Percentiles rank a stretch among this genome's conserved stretches.
Conservation (phyloP, 2,329 filamentous ascomycete genomes). For the Aspergillus eucalypticola region DNA sequence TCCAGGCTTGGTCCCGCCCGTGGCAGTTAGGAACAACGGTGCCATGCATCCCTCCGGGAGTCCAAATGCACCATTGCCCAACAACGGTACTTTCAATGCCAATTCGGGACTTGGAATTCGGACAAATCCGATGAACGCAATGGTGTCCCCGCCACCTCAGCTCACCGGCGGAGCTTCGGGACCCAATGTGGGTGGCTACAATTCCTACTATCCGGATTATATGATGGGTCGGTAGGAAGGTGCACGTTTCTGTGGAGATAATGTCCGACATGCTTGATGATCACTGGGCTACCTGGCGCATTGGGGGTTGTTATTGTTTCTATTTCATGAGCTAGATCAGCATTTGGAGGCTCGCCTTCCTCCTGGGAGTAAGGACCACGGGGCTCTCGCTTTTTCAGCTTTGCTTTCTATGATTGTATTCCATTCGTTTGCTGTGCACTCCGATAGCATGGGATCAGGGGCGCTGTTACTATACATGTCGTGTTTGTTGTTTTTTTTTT, state of each 20-base stretch:
- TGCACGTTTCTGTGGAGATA: constrained; percentile 31
- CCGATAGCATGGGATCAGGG: constrained; percentile 36
- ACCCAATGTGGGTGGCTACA: constrained; percentile 37
- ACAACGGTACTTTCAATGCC: constrained; percentile 35
- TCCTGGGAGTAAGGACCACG: constrained; percentile 39
- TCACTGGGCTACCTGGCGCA: constrained; percentile 44
- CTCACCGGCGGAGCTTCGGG: constrained; percentile 30
- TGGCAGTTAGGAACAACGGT: constrained; percentile 35
- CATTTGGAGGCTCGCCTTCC: constrained; percentile 42
- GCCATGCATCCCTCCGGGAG: constrained; percentile 34
- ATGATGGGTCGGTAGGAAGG: constrained; percentile 49
- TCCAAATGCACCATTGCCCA: constrained; percentile 30
- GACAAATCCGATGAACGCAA: constrained; percentile 33
- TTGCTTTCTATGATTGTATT: constrained; percentile 23
- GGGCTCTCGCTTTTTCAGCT: constrained; percentile 35
- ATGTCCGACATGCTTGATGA: constrained; percentile 48
- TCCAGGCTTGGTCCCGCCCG: constrained; percentile 62
- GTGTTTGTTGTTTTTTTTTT: constrained; percentile 18
- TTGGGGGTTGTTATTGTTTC: constrained; percentile 32
- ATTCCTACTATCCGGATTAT: constrained; percentile 48
- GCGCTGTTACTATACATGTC: constrained; percentile 32
- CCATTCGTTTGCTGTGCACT: constrained; percentile 22
- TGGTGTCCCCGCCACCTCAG: constrained; percentile 34
- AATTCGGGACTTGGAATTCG: constrained; percentile 43
- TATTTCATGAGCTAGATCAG: constrained; percentile 43